phyloP scores from a whole-genome alignment of 768 basidiomycete genomes.

The Russula sp. region DNA sequence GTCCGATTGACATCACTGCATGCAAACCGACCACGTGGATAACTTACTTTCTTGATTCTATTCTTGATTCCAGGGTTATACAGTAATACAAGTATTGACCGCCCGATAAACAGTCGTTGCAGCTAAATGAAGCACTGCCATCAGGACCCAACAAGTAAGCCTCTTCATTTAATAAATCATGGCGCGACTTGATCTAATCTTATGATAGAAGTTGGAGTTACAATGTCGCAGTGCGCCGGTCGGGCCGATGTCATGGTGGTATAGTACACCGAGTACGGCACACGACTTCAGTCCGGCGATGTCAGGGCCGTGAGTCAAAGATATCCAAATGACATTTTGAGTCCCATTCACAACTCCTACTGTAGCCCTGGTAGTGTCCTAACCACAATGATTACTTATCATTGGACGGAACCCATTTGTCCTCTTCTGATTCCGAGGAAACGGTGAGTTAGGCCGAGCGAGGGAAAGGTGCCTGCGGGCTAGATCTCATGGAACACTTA shows the following conservation, averaged over 20 bases:
- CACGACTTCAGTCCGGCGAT: too few species aligned
- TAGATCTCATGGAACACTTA: background rate
- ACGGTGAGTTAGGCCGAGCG: background rate
- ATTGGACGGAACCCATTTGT: background rate
- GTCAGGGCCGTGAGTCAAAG: background rate
- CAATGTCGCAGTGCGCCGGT: background rate
- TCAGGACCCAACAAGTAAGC: background rate
- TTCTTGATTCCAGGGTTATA: background rate
- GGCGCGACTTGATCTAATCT: background rate
- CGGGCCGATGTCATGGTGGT: background rate
- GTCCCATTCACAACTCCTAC: background rate
- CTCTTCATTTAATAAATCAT: background rate
- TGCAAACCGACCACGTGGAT: background rate
- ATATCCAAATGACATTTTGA: background rate
- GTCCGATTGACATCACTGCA: background rate
- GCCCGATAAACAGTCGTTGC: background rate
- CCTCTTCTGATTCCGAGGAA: background rate
- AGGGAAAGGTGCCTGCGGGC: background rate
- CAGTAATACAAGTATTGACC: background rate
- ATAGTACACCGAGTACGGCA: background rate
- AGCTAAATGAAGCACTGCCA: background rate
- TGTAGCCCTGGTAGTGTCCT: background rate
- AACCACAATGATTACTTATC: background rate
- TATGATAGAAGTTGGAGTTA: background rate
- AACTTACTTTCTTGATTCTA: too few species aligned